Percentiles rank a stretch among this genome's conserved stretches.
Conservation (phyloP, 2,329 filamentous ascomycete genomes). For the Didymellaceae sp. region DNA sequence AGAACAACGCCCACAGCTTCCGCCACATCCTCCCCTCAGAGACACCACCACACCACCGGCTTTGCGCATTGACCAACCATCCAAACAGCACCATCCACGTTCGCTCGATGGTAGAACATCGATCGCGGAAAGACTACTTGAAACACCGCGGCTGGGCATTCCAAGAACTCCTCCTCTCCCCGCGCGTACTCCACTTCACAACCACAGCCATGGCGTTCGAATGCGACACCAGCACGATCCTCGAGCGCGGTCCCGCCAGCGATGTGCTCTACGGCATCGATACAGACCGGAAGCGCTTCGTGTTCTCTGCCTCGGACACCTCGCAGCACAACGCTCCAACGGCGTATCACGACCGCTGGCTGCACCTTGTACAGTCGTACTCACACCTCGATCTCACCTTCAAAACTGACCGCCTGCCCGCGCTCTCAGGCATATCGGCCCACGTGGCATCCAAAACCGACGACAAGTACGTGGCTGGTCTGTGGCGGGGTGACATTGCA, state of each 20-base stretch:
- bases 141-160: slow-evolving; percentile 24
- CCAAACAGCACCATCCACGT: not conserved
- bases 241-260: slow-evolving; percentile 8
- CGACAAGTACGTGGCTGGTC: slow-evolving; percentile 14
- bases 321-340: not conserved
- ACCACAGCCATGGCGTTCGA: slow-evolving; percentile 23
- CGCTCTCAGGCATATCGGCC: slow-evolving; percentile 10
- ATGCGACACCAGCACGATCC: slow-evolving; percentile 15
- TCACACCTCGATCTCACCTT: slow-evolving; percentile 12
- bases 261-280: slow-evolving; percentile 6
- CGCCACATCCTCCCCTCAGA: not conserved
- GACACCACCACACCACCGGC: not conserved
- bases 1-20: slow-evolving; percentile 10
- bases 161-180: slow-evolving; percentile 29
- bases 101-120: slow-evolving; percentile 10
- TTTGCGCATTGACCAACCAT: not conserved
- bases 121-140: slow-evolving; percentile 4
- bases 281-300: slow-evolving; percentile 1
- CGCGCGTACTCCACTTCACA: slow-evolving; percentile 26
- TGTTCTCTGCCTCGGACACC: not conserved
- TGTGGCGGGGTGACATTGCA: slow-evolving; percentile 11
- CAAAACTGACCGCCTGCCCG: slow-evolving; percentile 11
- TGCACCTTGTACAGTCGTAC: slow-evolving; percentile 9
- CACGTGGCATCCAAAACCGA: slow-evolving; percentile 11
- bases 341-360: slow-evolving; percentile 10